A percentile compares a stretch with the other conserved stretches of the same genome.
These are phyloP conservation scores for Dissophora ornata DNA, from an alignment of 192 early-diverging fungal species.

Conservation along the genomic window DNA sequence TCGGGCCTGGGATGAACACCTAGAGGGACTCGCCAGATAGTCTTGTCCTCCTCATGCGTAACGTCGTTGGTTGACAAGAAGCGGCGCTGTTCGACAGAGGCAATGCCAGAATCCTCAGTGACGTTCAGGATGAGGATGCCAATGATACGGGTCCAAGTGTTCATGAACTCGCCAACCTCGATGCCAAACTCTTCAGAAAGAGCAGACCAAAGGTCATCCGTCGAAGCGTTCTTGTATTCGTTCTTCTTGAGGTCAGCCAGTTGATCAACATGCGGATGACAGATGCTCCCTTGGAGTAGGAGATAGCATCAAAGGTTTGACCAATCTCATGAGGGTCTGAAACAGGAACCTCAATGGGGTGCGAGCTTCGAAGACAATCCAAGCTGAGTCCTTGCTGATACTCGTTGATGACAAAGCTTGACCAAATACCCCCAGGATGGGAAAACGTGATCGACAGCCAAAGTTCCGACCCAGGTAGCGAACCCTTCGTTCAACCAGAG, in stretches of 20 bases:
- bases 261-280: slow-evolving; percentile 95
- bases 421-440: slow-evolving; percentile 96
- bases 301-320: slow-evolving; percentile 97
- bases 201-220: slow-evolving; percentile 88
- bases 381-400: slow-evolving; percentile 79
- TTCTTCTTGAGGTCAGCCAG: slow-evolving; percentile 83
- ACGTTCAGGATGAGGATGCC: slow-evolving; percentile 87
- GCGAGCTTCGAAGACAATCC: slow-evolving; percentile 88
- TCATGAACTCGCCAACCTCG: slow-evolving; percentile 88
- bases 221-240: slow-evolving; percentile 86
- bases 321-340: slow-evolving; percentile 85
- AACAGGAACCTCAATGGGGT: slow-evolving; percentile 93
- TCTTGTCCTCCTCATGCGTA: slow-evolving; percentile 81
- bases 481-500: slow-evolving; percentile 99
- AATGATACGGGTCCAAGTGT: slow-evolving; percentile 85
- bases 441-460: slow-evolving; percentile 89
- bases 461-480: slow-evolving; percentile 94
- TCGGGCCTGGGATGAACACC: slow-evolving; percentile 56
- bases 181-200: slow-evolving; percentile 81
- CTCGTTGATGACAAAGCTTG: slow-evolving; percentile 80
- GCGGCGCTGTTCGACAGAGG: slow-evolving; percentile 84
- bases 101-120: slow-evolving; percentile 59
- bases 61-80: slow-evolving; percentile 88
- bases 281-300: slow-evolving; percentile 89
- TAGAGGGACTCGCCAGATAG: slow-evolving; percentile 90